These are phyloP conservation scores for Linnemannia exigua DNA, from an alignment of 192 early-diverging fungal genomes.

Conservation along the genomic window DNA sequence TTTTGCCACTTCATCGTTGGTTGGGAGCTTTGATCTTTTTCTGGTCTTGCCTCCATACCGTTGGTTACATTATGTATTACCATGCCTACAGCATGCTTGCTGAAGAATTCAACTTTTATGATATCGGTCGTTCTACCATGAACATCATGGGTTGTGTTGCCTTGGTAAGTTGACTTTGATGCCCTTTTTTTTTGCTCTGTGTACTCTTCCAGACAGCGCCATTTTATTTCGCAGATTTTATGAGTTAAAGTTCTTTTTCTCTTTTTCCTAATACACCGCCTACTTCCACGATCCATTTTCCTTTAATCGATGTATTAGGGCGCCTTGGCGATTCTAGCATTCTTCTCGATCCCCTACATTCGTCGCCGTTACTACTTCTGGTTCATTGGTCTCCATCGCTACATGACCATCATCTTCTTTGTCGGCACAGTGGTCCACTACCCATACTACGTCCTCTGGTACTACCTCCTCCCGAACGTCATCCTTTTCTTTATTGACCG, in stretches of 20 bases:
- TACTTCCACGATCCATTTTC: neutral
- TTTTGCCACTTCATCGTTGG: constrained; percentile 54
- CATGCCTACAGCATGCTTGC: neutral
- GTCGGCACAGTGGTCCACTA: constrained; percentile 42
- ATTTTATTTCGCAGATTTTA: too few relatives aligned
- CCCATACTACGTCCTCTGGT: constrained; percentile 50
- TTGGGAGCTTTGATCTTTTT: constrained; percentile 42
- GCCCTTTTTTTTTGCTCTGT: neutral
- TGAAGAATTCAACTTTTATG: constrained; percentile 41
- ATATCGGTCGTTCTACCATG: constrained; percentile 39
- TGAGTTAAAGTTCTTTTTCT: too few relatives aligned
- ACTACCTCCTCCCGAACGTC: constrained; percentile 44
- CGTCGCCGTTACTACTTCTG: constrained; percentile 29
- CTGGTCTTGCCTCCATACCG: constrained; percentile 45
- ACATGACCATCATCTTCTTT: constrained; percentile 49
- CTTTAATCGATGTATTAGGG: neutral
- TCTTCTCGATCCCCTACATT: constrained; percentile 47
- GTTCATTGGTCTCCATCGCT: constrained; percentile 43
- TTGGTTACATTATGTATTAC: constrained; percentile 47
- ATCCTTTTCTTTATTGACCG: constrained; percentile 47
- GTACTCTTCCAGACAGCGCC: neutral
- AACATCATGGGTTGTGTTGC: constrained; percentile 47
- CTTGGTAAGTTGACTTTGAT: constrained; percentile 21
- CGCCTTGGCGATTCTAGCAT: constrained; percentile 28
- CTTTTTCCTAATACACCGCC: too few relatives aligned